phyloP scores from a whole-genome alignment of 345 rosid species.

The Ricinus communis region DNA sequence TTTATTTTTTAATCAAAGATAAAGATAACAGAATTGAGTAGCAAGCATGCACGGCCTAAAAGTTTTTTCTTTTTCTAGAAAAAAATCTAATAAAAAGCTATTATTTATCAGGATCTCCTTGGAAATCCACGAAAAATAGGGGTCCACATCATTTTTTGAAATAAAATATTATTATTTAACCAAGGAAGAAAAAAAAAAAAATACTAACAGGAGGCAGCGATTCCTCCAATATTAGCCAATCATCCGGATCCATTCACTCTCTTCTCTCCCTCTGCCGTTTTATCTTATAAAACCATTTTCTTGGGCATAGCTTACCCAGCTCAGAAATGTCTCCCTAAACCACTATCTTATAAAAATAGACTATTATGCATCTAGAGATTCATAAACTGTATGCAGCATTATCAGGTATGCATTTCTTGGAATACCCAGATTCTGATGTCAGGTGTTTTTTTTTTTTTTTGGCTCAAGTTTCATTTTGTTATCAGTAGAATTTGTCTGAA shows the following conservation, averaged over 20 bases:
- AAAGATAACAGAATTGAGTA: no score
- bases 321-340: not conserved
- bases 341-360: not conserved
- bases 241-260: not conserved
- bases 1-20: no score
- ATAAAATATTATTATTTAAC: no score
- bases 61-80: no score
- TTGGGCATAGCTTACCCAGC: conserved; percentile 5
- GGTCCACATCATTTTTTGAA: conserved; percentile 10
- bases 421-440: not conserved
- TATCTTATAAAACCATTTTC: conserved; percentile 13
- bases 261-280: conserved; percentile 18
- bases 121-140: not conserved
- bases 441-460: not conserved
- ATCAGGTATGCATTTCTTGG: conserved; percentile 16
- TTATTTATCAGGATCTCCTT: not conserved
- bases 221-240: conserved; percentile 34
- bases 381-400: not conserved
- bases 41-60: no score
- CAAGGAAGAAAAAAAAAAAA: not conserved
- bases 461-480: not conserved
- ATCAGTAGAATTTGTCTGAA: not conserved
- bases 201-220: conserved; percentile 22
- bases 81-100: not conserved
- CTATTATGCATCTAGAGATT: not conserved